Evolutionary conservation across 2,329 filamentous ascomycete genomes (phyloP).

Genomic region (Claviceps cyperi): DNA sequence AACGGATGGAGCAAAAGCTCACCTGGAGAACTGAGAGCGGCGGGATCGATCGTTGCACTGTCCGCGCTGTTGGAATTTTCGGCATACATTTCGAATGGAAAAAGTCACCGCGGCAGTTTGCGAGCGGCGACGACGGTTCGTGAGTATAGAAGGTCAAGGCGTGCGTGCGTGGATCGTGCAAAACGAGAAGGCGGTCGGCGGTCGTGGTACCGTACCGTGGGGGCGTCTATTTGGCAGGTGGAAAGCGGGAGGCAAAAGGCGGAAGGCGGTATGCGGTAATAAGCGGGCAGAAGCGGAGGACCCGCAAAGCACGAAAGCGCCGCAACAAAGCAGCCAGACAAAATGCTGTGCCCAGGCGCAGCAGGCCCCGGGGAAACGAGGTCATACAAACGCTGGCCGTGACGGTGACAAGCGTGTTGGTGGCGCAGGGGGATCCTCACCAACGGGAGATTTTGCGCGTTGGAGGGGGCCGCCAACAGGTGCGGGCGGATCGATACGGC

Average conservation of each 20-base stretch:
- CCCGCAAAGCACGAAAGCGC: not conserved
- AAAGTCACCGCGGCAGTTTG: constrained; percentile 11
- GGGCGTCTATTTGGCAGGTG: not conserved
- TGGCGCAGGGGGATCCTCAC: not conserved
- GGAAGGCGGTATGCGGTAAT: not conserved
- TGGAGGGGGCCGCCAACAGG: not conserved
- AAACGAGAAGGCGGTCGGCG: not conserved
- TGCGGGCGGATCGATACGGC: not conserved
- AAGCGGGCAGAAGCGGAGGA: not conserved
- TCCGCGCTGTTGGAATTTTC: constrained; percentile 55
- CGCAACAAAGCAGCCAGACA: not conserved
- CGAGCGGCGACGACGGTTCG: constrained; percentile 39
- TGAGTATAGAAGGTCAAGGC: constrained; percentile 30
- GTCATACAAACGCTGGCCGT: not conserved
- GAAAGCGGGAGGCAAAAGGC: not conserved
- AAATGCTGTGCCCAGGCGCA: not conserved
- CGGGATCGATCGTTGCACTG: constrained; percentile 82
- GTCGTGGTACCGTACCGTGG: not conserved
- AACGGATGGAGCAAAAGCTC: constrained; percentile 17
- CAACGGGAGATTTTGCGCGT: not conserved
- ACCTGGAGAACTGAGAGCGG: constrained; percentile 70
- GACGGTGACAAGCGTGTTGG: not conserved
- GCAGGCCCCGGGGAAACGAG: not conserved
- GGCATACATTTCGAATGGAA: constrained; percentile 22
- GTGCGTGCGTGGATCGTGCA: constrained; percentile 8